A percentile compares a stretch with the other conserved stretches of the same genome.
Evolutionary conservation across 305 asterid species (phyloP).

Genomic region (Fraxinus ornus): DNA sequence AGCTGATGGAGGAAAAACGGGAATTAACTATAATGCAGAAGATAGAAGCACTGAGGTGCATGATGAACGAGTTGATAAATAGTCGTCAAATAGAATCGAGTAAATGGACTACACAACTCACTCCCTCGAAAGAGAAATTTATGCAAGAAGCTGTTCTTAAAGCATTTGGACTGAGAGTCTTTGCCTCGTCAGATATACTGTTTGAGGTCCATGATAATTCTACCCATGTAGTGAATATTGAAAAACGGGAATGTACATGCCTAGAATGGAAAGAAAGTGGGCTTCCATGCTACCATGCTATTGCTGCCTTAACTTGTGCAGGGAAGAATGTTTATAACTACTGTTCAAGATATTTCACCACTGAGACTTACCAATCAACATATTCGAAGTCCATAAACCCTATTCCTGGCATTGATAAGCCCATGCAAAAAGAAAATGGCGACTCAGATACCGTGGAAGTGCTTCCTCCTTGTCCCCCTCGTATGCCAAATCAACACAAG

Average conservation of each 20-base stretch:
- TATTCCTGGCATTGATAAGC: conserved; percentile 46
- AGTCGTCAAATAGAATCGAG: conserved; percentile 47
- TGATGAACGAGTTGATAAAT: conserved; percentile 52
- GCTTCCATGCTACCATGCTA: conserved; percentile 79
- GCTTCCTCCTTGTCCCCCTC: conserved; percentile 59
- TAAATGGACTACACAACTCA: conserved; percentile 53
- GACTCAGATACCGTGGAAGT: conserved; percentile 46
- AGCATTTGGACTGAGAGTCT: conserved; percentile 63
- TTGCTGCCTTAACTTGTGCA: conserved; percentile 58
- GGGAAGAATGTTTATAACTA: conserved; percentile 57
- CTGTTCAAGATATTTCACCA: conserved; percentile 63
- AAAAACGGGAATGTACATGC: conserved; percentile 77
- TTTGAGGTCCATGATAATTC: conserved; percentile 87
- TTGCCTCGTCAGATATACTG: conserved; percentile 69
- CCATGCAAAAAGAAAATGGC: conserved; percentile 33
- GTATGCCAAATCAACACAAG: conserved; percentile 38
- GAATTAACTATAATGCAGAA: conserved; percentile 77
- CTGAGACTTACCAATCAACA: conserved; percentile 49
- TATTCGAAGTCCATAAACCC: conserved; percentile 55
- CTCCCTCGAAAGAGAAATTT: conserved; percentile 70
- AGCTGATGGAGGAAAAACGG: conserved; percentile 61
- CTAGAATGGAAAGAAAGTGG: conserved; percentile 66
- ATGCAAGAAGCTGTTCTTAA: conserved; percentile 52
- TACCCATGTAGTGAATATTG: conserved; percentile 72
- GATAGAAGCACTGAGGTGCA: conserved; percentile 61